Base-by-base conservation (phyloP, 1,284 basidiomycete species). In the Microbotryomycetes sp. region DNA sequence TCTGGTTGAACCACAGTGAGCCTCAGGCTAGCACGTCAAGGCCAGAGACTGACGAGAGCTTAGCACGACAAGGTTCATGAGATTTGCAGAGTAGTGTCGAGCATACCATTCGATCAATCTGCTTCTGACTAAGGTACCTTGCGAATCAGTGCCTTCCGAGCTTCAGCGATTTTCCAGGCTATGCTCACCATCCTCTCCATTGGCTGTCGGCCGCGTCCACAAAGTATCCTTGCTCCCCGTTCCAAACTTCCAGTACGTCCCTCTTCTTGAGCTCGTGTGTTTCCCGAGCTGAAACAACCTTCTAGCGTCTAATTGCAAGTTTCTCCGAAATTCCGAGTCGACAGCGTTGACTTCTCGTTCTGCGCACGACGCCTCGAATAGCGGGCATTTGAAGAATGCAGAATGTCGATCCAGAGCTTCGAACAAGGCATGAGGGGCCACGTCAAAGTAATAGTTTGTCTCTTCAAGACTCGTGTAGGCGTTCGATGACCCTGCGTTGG, bases 241-340 rank as follows among this genome's bases (percentile, higher is more conserved):
- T 15, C 67, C 67, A n/a, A 68, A 68, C 47, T 64, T 64, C 52
- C 64, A 53, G n/a, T 67, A 69, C 0, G 41, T 45, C 7, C 21
- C 21, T 4, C 35, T 23, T 3, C n/a, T 30, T 35, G n/a, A 60
- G 26, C 56, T 54, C 9, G 64, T 60, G 18, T 86, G 82, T 77
- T 98, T 98, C 76, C 90, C 91, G 24, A 97, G 78, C 76, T 97
- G 94, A 77, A 91, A 97, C 59, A 92, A 85, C 24, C 93, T 84
- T 4, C 58, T 53, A 1, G 56, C 23, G 26, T 97, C 94, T 16
- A 81, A 80, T 75, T 96, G 92, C 52, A 91, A 82, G 73, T 98
- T 98, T 80, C 97, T 96, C 79, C 92, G 91, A 80, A 97, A 88
- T 75, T 99, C 96, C 1, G 91, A 96, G 75, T 98, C 88, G 48